Conservation (phyloP, 1,139 yeast genomes). For the Magnusiomyces tetraspermus region DNA sequence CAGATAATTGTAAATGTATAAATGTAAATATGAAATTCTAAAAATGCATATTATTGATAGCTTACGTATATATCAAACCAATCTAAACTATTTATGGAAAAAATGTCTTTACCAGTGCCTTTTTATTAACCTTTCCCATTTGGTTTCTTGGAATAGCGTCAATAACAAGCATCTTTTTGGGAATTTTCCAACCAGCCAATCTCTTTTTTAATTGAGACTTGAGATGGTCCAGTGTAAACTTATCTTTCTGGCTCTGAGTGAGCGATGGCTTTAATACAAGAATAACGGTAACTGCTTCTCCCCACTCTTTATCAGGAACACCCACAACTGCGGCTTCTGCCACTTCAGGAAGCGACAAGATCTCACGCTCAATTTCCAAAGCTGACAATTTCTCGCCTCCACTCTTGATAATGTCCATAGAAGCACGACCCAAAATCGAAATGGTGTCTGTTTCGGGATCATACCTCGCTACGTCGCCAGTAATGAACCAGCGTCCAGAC, state of each 20-base stretch:
- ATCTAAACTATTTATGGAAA: slow-evolving; percentile 4
- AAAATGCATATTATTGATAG: too few species aligned
- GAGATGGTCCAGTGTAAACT: slow-evolving; percentile 19
- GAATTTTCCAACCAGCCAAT: slow-evolving; percentile 28
- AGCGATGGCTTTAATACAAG: slow-evolving; percentile 21
- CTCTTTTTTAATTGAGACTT: slow-evolving; percentile 23
- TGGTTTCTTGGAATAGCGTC: slow-evolving; percentile 29
- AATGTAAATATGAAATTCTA: too few species aligned
- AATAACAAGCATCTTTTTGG: slow-evolving; percentile 19
- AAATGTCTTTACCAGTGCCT: slow-evolving; percentile 24
- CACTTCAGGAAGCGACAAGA: slow-evolving; percentile 26
- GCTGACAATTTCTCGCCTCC: slow-evolving; percentile 35
- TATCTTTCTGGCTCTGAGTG: slow-evolving; percentile 4
- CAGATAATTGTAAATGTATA: too few species aligned
- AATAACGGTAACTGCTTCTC: slow-evolving; percentile 32
- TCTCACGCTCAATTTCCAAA: slow-evolving; percentile 33
- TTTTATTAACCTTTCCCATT: slow-evolving; percentile 33
- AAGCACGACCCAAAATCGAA: slow-evolving; percentile 31
- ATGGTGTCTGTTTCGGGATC: slow-evolving; percentile 25
- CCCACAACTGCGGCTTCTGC: slow-evolving; percentile 33
- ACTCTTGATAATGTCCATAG: slow-evolving; percentile 34
- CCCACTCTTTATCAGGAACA: slow-evolving; percentile 31
- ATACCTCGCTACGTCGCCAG: slow-evolving; percentile 33
- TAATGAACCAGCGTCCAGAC: slow-evolving; percentile 29
- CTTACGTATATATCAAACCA: not conserved